Evolutionary conservation across 768 basidiomycete species (phyloP).

Genomic region (Pleurotus platypus): DNA sequence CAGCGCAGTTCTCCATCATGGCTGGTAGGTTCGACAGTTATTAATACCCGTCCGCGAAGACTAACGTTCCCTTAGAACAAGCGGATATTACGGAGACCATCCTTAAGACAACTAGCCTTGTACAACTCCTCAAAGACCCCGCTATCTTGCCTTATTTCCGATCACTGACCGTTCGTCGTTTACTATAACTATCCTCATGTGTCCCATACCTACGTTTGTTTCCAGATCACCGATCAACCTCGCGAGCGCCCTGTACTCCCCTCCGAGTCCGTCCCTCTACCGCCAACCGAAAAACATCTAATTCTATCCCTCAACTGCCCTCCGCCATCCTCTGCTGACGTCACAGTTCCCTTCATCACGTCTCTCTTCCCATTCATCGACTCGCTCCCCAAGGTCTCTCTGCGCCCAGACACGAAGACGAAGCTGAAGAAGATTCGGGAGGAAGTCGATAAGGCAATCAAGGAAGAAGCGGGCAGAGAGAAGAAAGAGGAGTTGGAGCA

Average conservation of each 20-base stretch:
- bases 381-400: slow-evolving; percentile 46
- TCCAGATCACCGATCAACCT: slow-evolving; percentile 82
- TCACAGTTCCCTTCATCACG: slow-evolving; percentile 57
- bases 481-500: slow-evolving; percentile 61
- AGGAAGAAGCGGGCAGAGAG: slow-evolving; percentile 62
- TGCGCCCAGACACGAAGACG: slow-evolving; percentile 78
- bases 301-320: slow-evolving; percentile 56
- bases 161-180: slow-evolving; percentile 67
- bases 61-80: slow-evolving; percentile 49
- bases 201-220: slow-evolving; percentile 6
- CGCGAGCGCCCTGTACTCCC: slow-evolving; percentile 58
- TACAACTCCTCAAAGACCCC: slow-evolving; percentile 59
- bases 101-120: slow-evolving; percentile 54
- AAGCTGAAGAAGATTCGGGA: slow-evolving; percentile 78
- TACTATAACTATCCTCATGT: slow-evolving; percentile 4
- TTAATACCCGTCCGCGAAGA: slow-evolving; percentile 3
- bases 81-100: slow-evolving; percentile 82
- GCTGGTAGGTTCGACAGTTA: slow-evolving; percentile 41
- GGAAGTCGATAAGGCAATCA: slow-evolving; percentile 65
- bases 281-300: slow-evolving; percentile 67
- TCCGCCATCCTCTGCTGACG: slow-evolving; percentile 46
- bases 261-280: slow-evolving; percentile 17
- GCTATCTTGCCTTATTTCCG: slow-evolving; percentile 74
- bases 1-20: slow-evolving; percentile 68
- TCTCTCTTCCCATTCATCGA: slow-evolving; percentile 78